Evolutionary conservation across 164 flowering plant species (phyloP), one percentile per base, ranked within the genome.

Genomic region (Malania oleifera): DNA sequence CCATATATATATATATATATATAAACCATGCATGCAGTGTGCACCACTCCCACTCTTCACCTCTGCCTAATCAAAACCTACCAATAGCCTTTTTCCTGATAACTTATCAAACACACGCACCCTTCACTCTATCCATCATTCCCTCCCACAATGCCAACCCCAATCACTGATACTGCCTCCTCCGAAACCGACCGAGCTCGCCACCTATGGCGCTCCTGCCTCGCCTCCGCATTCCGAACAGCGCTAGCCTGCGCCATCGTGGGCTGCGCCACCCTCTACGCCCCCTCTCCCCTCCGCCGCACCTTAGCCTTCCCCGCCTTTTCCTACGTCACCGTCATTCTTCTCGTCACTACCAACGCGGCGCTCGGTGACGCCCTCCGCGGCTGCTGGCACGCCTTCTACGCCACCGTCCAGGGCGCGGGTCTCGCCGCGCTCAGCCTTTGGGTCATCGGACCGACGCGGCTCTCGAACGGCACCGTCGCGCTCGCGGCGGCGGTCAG

Each of bases 161-260:
- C 11, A 38, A 15, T 15, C 1, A 11, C 8, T 5, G n/a, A n/a
- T n/a, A n/a, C n/a, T n/a, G n/a, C n/a, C n/a, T n/a, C n/a, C n/a
- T n/a, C n/a, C n/a, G 37, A 46, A 34, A 54, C 52, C 52, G 51
- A 49, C 15, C 68, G 74, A 55, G 71, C 78, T 3, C 54, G 65
- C 52, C 70, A 68, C 27, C 19, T 76, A 46, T 85, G 93, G 91
- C 69, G 66, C 5, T 66, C 73, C 26, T 62, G 82, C 72, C 71
- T 89, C 10, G 64, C 66, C 57, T 72, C 95, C 0, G 86, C 89
- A 4, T 57, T 79, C 34, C 76, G 95, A 15, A 82, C 89, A 6
- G 75, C 81, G 25, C 47, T 83, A 10, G 96, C 96, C 0, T 88
- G 95, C 75, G 54, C 75, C 57, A 69, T 84, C 1, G 91, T 91